Evolutionary conservation across 1,284 basidiomycete genomes (phyloP), one percentile per base, ranked within the genome.

Genomic region (Rhodotorula sp.): DNA sequence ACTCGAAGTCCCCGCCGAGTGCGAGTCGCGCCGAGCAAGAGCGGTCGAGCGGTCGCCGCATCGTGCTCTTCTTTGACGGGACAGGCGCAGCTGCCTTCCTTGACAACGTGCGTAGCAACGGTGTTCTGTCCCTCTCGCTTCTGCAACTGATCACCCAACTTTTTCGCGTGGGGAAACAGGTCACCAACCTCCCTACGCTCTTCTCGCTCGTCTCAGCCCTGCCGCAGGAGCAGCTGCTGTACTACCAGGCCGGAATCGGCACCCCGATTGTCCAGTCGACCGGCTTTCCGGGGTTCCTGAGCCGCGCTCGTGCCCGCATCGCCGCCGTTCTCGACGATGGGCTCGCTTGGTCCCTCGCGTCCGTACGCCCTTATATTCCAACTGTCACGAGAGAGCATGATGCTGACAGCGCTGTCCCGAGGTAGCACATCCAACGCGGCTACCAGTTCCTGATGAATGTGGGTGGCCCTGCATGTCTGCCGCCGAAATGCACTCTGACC

Each of bases 371-470:
- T 39, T 39, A 39, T 10, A 7, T 39, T 39, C 5, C 34, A 39
- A 10, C 34, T 39, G 34, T 39, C 34, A 6, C 34, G 10, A 43
- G 39, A 43, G 39, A 12, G 39, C 10, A 43, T 14, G 10, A 12
- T 43, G 10, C 39, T 43, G 39, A 43, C 39, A 12, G 12, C 8
- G 34, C 39, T 10, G 39, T 8, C 10, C 12, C 39, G 39, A 14
- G 12, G 15, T 34, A 39, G 20, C 64, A 76, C 47, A 85, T 85
- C 71, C 83, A 82, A 18, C 83, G 84, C 64, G 82, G 84, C n/a
- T 82, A 84, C 43, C 80, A 82, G 46, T 79, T 84, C 62, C 52
- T 70, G 21, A 71, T 71, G 70, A 65, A 71, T 49, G 60, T 62
- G 49, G 48, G 56, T 46, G 0, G 14, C 31, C 6, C 7, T 12